Base-by-base conservation (phyloP, 2,329 filamentous ascomycete species). In the Fusarium proliferatum region DNA sequence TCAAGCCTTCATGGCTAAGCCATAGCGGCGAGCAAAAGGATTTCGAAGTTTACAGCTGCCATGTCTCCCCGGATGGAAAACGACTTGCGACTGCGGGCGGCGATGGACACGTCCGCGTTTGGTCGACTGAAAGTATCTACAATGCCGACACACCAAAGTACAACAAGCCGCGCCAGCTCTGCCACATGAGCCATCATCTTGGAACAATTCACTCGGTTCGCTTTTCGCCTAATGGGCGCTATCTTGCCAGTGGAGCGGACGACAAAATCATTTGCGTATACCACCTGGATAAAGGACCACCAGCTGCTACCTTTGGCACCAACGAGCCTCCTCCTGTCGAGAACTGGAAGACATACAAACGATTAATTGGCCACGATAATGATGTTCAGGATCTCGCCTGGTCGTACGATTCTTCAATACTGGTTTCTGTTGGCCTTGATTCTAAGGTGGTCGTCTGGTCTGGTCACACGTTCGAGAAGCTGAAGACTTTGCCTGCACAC, bases 251-350 rank as follows among this genome's bases (percentile, higher is more conserved):
- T 16, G 96, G 96, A 65, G 97, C 97, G 78, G 96, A 99, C 84
- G 96, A 99, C 85, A 98, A 98, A 87, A 96, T 99, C 80, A 97
- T 99, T 74, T 98, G 96, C 83, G 94, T 99, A 75, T 99, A 99
- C 83, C 92, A 94, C 71, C 89, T 98, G 61, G 95, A 98, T 83
- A 90, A 93, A 64, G 94, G 92, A 79, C 91, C 94, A 30, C 93
- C 95, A 78, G 88, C 92, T 59, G 89, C 93, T 15, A 92, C 93
- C 15, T 97, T 97, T 82, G 95, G 94, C 90, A 90, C 93, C 57
- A 96, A 95, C 81, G 96, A 98, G 80, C 91, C 94, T 36, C 94
- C 96, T 6, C 95, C 96, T 0, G 93, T 97, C 52, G 96, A 99
- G 86, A 98, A 98, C 78, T 99, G 96, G 96, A 95, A 97, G 83